Percentiles rank a stretch among this genome's conserved stretches.
Evolutionary conservation across 2,329 filamentous ascomycete genomes (phyloP).

Genomic region (Neocatenulostroma microsporum): DNA sequence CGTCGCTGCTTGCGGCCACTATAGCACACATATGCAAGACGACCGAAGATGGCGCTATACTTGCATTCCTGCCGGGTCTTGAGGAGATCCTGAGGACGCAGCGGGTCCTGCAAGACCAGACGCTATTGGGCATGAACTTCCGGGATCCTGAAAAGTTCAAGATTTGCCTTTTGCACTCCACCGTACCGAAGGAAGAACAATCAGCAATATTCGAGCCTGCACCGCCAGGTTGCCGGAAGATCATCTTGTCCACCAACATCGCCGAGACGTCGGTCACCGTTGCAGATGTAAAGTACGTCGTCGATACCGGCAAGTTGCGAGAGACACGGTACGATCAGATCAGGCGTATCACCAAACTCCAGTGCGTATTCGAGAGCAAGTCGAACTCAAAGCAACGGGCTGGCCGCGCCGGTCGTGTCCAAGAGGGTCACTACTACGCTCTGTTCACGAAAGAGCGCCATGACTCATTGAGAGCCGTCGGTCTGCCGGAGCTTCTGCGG

Average conservation of each 20-base stretch:
- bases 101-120: conserved; percentile 22
- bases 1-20: conserved; percentile 36
- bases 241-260: conserved; percentile 46
- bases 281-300: conserved; percentile 44
- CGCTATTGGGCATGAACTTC: conserved; percentile 35
- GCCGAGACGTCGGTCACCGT: conserved; percentile 47
- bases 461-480: conserved; percentile 28
- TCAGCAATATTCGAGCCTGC: conserved; percentile 35
- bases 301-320: conserved; percentile 42
- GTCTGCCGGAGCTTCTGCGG: conserved; percentile 36
- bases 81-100: conserved; percentile 32
- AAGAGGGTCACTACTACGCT: conserved; percentile 44
- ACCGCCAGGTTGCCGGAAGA: conserved; percentile 37
- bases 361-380: conserved; percentile 41
- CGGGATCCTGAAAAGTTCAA: conserved; percentile 33
- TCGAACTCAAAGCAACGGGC: conserved; percentile 43
- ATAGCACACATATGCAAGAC: conserved; percentile 41
- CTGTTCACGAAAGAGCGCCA: conserved; percentile 36
- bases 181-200: conserved; percentile 36
- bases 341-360: conserved; percentile 32
- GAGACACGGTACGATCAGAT: conserved; percentile 34
- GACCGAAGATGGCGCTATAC: conserved; percentile 38
- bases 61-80: conserved; percentile 44
- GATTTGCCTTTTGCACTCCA: conserved; percentile 43
- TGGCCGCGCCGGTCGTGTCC: conserved; percentile 44